phyloP scores from a whole-genome alignment of 2,329 filamentous ascomycete species.

The Calonectria crousiana region DNA sequence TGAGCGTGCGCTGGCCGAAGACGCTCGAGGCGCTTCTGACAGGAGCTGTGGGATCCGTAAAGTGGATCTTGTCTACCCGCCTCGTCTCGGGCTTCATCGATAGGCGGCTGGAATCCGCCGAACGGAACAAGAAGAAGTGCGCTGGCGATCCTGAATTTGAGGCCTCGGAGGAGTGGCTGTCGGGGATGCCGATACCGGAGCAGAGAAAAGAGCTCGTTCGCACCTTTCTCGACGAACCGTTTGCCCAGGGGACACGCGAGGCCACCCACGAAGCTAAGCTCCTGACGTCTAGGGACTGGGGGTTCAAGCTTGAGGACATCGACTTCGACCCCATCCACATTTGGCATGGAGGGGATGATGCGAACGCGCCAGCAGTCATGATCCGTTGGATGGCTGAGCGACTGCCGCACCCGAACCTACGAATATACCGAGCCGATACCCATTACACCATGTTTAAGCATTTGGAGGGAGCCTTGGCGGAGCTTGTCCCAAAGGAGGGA shows the following conservation, averaged over 20 bases:
- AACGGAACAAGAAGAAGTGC: constrained; percentile 20
- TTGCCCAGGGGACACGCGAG: constrained; percentile 43
- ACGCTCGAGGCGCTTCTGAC: constrained; percentile 32
- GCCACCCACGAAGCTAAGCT: constrained; percentile 46
- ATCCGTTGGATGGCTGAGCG: constrained; percentile 52
- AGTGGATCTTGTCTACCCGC: constrained; percentile 24
- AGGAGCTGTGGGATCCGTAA: not conserved
- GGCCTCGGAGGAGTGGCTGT: constrained; percentile 5
- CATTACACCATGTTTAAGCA: constrained; percentile 48
- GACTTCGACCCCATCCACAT: constrained; percentile 42
- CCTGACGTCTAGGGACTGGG: constrained; percentile 44
- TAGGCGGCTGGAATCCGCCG: constrained; percentile 25
- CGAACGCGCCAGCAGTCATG: constrained; percentile 48
- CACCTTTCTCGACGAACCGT: constrained; percentile 46
- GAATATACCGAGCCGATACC: constrained; percentile 49
- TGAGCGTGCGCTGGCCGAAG: constrained; percentile 41
- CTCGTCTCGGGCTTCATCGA: constrained; percentile 19
- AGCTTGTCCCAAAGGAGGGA: constrained; percentile 14
- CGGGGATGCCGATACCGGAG: constrained; percentile 22
- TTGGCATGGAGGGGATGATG: constrained; percentile 50
- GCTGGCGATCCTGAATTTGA: not conserved
- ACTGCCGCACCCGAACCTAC: constrained; percentile 48
- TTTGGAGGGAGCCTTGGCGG: constrained; percentile 30
- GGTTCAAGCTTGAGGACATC: constrained; percentile 47
- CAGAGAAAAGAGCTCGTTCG: constrained; percentile 44